Base-by-base conservation (phyloP, 768 basidiomycete genomes). In the Filobasidium floriforme region DNA sequence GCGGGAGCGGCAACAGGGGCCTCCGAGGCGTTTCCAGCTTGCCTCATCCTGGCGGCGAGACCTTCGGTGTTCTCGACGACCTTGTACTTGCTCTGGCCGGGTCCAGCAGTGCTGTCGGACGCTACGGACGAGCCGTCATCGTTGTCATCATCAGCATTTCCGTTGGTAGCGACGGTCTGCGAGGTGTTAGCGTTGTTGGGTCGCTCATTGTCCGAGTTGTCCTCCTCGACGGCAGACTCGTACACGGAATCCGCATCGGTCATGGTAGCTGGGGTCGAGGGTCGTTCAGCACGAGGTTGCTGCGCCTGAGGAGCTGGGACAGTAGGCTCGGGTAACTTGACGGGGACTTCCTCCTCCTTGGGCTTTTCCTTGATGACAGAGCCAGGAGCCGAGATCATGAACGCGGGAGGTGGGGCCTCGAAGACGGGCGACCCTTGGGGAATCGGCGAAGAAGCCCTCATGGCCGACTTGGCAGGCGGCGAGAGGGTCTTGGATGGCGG, bases 381-480 rank as follows among this genome's bases (percentile, higher is more conserved):
- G 10, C 74, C 74, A 15, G 77, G 77, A 10, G 77, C 77, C 12
- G 73, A 69, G 59, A 76, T 68, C 40, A 67, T 70, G 69, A 69
- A 74, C 63, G 75, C 69, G 12, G 74, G 65, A 28, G 67, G 72
- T 4, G 71, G 70, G 19, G 70, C 51, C 6, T 51, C 22, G 22
- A 32, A 44, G 63, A 44, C 26, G 28, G 54, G 43, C 14, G 67
- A 61, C 6, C 59, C 40, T 14, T 46, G 40, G 1, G 75, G 72
- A 1, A 67, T 37, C 28, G 77, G 77, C 10, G 70, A 73, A 6
- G 72, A 66, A 19, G 77, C 69, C 52, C 77, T 65, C 55, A 76
- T 69, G 26, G 77, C 74, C 15, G 77, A 78, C 60, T 76, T 78
- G 18, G 74, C 64, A 10, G 77, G 75, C 12, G 77, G 75, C 18